A percentile compares a stretch with the other conserved stretches of the same genome.
These are phyloP conservation scores for Leccinum rimulosum DNA, from an alignment of 768 basidiomycete genomes.

Conservation along the genomic window DNA sequence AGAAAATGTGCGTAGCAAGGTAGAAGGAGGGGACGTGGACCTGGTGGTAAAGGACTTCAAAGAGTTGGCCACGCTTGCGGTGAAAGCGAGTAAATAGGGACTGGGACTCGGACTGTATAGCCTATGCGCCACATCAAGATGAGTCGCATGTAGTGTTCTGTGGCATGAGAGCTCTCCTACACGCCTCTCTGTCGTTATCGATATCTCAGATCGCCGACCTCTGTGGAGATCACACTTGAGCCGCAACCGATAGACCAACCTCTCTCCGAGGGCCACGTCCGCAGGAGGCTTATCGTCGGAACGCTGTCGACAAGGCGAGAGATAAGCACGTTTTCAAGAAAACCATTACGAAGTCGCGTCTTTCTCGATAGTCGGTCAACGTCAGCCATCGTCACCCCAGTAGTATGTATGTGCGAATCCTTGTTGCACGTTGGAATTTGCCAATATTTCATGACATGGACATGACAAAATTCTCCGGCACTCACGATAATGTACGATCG, in stretches of 20 bases:
- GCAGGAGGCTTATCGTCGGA: too few relatives aligned
- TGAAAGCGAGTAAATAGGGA: slow-evolving; percentile 13
- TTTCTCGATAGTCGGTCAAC: background rate
- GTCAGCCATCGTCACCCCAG: background rate
- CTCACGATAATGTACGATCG: background rate
- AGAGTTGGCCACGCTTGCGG: slow-evolving; percentile 41
- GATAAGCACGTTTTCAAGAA: too few relatives aligned
- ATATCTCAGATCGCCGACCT: background rate
- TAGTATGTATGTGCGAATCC: background rate
- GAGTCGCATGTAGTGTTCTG: background rate
- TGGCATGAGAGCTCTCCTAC: background rate
- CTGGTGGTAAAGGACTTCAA: slow-evolving; percentile 49
- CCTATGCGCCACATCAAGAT: background rate
- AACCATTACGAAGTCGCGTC: background rate
- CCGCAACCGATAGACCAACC: background rate
- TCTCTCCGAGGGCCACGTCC: too few relatives aligned
- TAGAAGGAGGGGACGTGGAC: slow-evolving; percentile 59
- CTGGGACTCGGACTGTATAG: background rate
- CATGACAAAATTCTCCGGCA: background rate
- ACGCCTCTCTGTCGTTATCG: background rate
- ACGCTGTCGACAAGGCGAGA: too few relatives aligned
- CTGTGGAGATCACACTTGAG: too few relatives aligned
- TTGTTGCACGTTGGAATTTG: background rate
- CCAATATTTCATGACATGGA: background rate
- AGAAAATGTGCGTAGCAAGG: slow-evolving; percentile 40